Conservation (phyloP, 495 filamentous ascomycete genomes). For the Thozetella sp. region DNA sequence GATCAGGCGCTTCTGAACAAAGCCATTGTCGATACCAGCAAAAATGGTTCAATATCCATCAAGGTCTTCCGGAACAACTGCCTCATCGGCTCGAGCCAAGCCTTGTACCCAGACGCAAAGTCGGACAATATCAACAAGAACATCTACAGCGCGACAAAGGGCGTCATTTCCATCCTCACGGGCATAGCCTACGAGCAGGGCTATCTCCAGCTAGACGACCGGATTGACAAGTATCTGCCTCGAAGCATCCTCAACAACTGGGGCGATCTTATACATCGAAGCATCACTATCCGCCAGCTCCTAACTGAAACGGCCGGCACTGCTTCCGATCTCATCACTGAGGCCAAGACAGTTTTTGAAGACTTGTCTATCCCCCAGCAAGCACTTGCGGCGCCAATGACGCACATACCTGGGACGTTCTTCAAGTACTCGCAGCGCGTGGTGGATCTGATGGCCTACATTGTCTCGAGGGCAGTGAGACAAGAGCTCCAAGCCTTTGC, state of each 20-base stretch:
- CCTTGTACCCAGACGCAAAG: not conserved
- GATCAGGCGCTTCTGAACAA: not conserved
- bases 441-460: not conserved
- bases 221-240: not conserved
- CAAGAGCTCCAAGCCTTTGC: not conserved
- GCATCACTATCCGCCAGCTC: not conserved
- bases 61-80: constrained; percentile 1
- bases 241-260: not conserved
- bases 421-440: not conserved
- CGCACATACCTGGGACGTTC: not conserved
- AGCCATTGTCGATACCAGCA: not conserved
- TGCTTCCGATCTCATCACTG: not conserved
- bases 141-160: not conserved
- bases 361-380: not conserved
- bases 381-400: not conserved
- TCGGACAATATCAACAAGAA: not conserved
- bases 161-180: not conserved
- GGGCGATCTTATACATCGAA: not conserved
- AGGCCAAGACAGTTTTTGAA: not conserved
- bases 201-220: not conserved
- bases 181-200: not conserved
- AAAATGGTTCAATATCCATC: not conserved
- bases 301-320: not conserved
- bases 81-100: not conserved
- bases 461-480: not conserved